Evolutionary conservation across 2,329 filamentous ascomycete genomes (phyloP), one percentile per base, ranked within the genome.

Genomic region (Apiospora malaysiana): DNA sequence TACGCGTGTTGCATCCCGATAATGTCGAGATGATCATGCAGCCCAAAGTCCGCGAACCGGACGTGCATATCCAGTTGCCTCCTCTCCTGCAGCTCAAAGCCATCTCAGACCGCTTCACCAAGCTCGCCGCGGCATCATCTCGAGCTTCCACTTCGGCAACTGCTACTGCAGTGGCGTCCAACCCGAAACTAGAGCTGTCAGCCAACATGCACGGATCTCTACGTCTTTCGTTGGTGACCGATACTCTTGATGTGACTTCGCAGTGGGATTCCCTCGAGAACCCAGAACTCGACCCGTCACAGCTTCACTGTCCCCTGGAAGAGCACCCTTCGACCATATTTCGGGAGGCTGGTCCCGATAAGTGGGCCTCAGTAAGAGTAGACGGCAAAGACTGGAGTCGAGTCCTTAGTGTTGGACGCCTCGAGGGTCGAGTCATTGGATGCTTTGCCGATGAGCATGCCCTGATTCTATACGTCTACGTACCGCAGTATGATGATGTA

Each of bases 161-260:
- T 4, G 73, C 73, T 49, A 71, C 69, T 59, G 73, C 68, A 69
- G 73, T 70, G 16, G 70, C 70, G 63, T 79, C 83, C 37, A 83
- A 83, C 21, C 89, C 94, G 0, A 93, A 94, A 77, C 85, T 99
- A 3, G 94, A 97, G 79, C 83, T 98, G 59, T 92, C 92, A 69
- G 96, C 95, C 42, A 99, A 98, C 81, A 97, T 97, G 94, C 93
- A 97, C 81, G 96, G 96, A 25, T 91, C 91, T 71, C 84, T 99
- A 71, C 91, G 91, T 66, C 86, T 99, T 73, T 90, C 92, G 14
- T 92, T 98, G 72, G 87, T 89, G 46, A 96, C 94, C 0, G 95
- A 98, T 79, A 90, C 92, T 9, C 90, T 97, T 76, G 91, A 92
- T 72, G 97, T 98, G 71, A 91, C 91, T 71, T 96, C 92, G 77